A percentile compares a stretch with the other conserved stretches of the same genome.
Evolutionary conservation across 768 basidiomycete genomes (phyloP).

Genomic region (Tricholoma matsutake): DNA sequence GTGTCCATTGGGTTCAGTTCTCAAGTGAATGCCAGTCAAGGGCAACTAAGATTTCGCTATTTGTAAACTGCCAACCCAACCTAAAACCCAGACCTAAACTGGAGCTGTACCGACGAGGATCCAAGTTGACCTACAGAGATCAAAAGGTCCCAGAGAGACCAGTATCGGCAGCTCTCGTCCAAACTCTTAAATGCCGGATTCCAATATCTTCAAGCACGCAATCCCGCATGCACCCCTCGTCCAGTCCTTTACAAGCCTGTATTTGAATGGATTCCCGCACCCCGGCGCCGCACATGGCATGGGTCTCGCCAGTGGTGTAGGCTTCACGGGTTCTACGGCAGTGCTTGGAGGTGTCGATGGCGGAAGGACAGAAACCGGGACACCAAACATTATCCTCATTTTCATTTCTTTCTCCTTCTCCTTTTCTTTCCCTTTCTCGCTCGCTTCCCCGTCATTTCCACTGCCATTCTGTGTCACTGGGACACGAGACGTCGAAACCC

Average conservation of each 20-base stretch:
- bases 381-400: slow-evolving; percentile 53
- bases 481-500: slow-evolving; percentile 58
- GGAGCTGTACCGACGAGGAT: too few relatives aligned
- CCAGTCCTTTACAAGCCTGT: slow-evolving; percentile 64
- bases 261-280: slow-evolving; percentile 55
- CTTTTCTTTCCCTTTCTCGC: background rate
- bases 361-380: slow-evolving; percentile 35
- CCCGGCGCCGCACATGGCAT: slow-evolving; percentile 55
- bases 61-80: too few relatives aligned
- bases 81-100: too few relatives aligned
- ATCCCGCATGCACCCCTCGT: slow-evolving; percentile 66
- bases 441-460: background rate
- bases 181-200: slow-evolving; percentile 19
- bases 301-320: slow-evolving; percentile 12
- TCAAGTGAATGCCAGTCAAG: too few relatives aligned
- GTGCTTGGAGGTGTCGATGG: background rate
- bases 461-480: background rate
- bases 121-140: too few relatives aligned
- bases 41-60: too few relatives aligned
- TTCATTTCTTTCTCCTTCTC: background rate
- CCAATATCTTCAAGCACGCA: slow-evolving; percentile 56
- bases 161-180: too few relatives aligned
- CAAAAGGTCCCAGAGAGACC: too few relatives aligned
- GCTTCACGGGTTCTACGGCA: slow-evolving; percentile 6
- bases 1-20: too few relatives aligned